phyloP scores from a whole-genome alignment of 192 early-diverging fungal genomes.

The Anaeromyces robustus region DNA sequence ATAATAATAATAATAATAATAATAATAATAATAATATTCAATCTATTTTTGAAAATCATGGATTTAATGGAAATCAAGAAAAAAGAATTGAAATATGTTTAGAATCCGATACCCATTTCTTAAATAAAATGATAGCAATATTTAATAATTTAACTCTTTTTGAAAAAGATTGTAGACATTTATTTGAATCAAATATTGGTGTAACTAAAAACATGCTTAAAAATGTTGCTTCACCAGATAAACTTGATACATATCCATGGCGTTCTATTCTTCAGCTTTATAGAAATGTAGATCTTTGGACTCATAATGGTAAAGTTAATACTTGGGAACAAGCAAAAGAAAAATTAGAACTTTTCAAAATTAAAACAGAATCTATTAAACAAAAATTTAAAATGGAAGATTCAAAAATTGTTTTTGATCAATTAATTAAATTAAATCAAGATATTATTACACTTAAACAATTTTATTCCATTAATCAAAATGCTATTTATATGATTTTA shows the following conservation, averaged over 20 bases:
- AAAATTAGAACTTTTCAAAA: neutral
- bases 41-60: neutral
- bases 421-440: slow-evolving; percentile 47
- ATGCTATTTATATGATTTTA: slow-evolving; percentile 63
- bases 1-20: no score
- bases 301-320: neutral
- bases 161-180: neutral
- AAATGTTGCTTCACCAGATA: neutral
- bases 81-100: neutral
- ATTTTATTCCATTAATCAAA: slow-evolving; percentile 59
- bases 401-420: slow-evolving; percentile 19
- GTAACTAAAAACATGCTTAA: neutral
- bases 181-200: neutral
- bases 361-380: neutral
- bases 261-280: neutral
- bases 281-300: neutral
- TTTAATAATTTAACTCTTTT: neutral
- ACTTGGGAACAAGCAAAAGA: neutral
- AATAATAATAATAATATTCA: neutral
- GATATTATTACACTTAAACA: slow-evolving; percentile 48
- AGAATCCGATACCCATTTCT: neutral
- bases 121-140: neutral
- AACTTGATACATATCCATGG: neutral
- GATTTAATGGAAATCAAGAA: neutral
- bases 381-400: neutral